Percentiles rank a stretch among this genome's conserved stretches.
phyloP scores from a whole-genome alignment of 1,284 basidiomycete genomes.

The Violaceomyces palustris region DNA sequence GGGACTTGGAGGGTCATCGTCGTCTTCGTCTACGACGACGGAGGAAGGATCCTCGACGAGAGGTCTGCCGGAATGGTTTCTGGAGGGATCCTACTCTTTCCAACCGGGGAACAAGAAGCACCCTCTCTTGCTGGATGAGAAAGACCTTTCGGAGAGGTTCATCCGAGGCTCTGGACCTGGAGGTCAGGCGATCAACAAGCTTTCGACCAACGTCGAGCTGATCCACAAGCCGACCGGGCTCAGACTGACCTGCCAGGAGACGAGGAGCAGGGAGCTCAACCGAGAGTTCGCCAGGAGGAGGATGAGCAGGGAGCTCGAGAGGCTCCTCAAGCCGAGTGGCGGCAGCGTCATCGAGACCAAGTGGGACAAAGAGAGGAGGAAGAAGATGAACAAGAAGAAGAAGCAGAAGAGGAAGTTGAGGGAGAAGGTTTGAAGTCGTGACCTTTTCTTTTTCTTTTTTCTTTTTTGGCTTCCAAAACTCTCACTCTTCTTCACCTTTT shows the following conservation, averaged over 20 bases:
- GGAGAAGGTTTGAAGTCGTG: too few relatives aligned
- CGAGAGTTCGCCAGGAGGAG: conserved; percentile 35
- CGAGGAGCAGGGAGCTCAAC: conserved; percentile 35
- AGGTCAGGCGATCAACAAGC: conserved; percentile 52
- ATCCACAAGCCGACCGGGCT: conserved; percentile 38
- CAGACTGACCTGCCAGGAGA: conserved; percentile 45
- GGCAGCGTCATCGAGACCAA: conserved; percentile 24
- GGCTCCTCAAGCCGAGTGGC: conserved; percentile 16
- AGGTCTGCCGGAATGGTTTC: conserved; percentile 36
- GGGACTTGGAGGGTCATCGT: too few relatives aligned
- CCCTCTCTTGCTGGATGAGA: conserved; percentile 42
- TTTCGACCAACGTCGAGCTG: conserved; percentile 40
- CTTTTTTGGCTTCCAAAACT: too few relatives aligned
- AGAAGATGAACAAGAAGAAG: conserved; percentile 38
- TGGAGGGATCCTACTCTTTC: conserved; percentile 24
- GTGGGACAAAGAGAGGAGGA: conserved; percentile 28
- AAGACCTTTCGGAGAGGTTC: conserved; percentile 42
- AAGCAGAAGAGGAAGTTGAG: conserved; percentile 27
- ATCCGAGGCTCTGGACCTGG: conserved; percentile 48
- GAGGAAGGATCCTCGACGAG: not conserved
- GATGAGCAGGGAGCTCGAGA: conserved; percentile 36
- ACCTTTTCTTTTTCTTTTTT: too few relatives aligned
- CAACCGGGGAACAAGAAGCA: conserved; percentile 36
- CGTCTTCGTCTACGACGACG: conserved; percentile 2
- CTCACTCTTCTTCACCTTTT: too few relatives aligned